Base-by-base conservation (phyloP, 78 protist species). In the Pigoraptor vietnamica region DNA sequence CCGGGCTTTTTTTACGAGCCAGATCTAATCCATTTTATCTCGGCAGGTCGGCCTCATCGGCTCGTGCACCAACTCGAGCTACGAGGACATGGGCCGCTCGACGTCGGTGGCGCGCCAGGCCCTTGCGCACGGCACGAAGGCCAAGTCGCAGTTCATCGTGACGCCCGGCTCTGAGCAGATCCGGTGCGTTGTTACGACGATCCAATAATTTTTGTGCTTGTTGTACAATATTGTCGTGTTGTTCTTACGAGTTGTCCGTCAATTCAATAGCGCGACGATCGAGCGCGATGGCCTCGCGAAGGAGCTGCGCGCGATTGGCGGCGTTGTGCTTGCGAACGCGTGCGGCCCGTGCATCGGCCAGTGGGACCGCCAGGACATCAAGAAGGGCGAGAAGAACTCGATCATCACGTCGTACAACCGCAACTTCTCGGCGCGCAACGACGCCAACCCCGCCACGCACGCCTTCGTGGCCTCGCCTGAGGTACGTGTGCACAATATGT, bases 151-250 rank as follows among this genome's bases (percentile, higher is more conserved):
- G 37, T 97, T 97, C 96, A 92, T 93, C 91, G 89, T 98, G 56
- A 97, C 99, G 37, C 99, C 99, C 40, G 99, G 99, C 87, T 95
- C 98, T 0, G 99, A 98, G 94, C 99, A 97, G 94, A 92, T 98
- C 86, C 94, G 95, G n/a, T n/a, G n/a, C n/a, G n/a, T n/a, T n/a
- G n/a, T n/a, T 23, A 93, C 94, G 67, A 93, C 96, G 96, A n/a
- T n/a, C n/a, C n/a, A n/a, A n/a, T n/a, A n/a, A n/a, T n/a, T n/a
- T n/a, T n/a, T n/a, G n/a, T n/a, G n/a, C n/a, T n/a, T n/a, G n/a
- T n/a, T n/a, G n/a, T n/a, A n/a, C n/a, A n/a, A n/a, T n/a, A n/a
- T n/a, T n/a, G n/a, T n/a, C n/a, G n/a, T n/a, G n/a, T n/a, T n/a
- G n/a, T n/a, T n/a, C n/a, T n/a, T n/a, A n/a, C n/a, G n/a, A n/a